Base-by-base conservation (phyloP, 805 yeast genomes). In the Starmerella sp. region DNA sequence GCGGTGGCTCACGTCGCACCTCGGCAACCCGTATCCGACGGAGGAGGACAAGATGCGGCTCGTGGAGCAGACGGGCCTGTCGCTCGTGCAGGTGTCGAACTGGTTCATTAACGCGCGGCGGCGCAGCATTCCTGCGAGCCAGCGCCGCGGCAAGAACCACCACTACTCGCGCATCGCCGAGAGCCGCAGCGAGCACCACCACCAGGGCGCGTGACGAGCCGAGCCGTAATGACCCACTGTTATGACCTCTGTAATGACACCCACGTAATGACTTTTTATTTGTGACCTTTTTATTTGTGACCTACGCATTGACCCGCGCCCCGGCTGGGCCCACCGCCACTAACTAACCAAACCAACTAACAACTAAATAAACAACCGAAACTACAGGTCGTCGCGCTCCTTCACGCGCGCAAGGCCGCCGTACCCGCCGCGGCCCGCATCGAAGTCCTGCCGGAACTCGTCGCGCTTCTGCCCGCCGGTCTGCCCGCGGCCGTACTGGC, bases 401-500 rank as follows among this genome's bases (percentile, higher is more conserved):
- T 47, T 39, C 29, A 53, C 56, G 14, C 59, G 43, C 1, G 55
- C 57, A 5, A 55, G 47, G 7, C 67, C 61, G 13, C 75, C 75
- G 54, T 73, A 70, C 6, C 72, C 77, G 53, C 73, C 78, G 62
- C 76, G 60, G 32, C 75, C 76, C 0, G 77, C 70, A 55, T 73
- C 77, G 51, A 66, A 73, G 52, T 72, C 75, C 37, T 67, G 70
- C 53, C 77, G 54, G 53, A 66, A 66, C 67, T 87, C 95, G 65
- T 84, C 90, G 51, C 84, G 73, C 1, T 83, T 89, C 67, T 93
- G 98, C 2, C 97, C 97, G 55, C 98, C 98, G 58, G 80, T 82
- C 14, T 78, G 76, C 47, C 97, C 97, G 64, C 98, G 77, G 22
- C 98, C 98, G 66, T 82, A 93, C 67, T 93, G 97, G 61, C 98